phyloP scores from a whole-genome alignment of 345 rosid species.

The Eucalyptus curtisii region DNA sequence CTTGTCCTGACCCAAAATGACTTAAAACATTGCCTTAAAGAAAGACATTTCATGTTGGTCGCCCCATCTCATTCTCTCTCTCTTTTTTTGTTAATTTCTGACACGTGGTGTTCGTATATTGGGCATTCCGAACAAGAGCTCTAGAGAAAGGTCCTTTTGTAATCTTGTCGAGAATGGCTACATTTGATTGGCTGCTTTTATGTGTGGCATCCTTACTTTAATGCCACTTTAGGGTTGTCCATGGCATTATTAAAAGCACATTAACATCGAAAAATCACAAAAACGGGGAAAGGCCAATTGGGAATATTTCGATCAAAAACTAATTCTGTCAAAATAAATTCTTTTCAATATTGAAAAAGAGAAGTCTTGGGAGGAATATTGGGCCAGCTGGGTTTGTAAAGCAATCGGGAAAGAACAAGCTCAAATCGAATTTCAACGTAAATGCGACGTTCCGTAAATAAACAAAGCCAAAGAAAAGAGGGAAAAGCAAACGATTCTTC shows the following conservation, averaged over 20 bases:
- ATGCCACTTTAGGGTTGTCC: not conserved
- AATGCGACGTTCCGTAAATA: not conserved
- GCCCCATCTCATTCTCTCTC: not conserved
- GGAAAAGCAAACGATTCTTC: not conserved
- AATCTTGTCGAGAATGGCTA: not conserved
- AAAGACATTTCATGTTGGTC: not conserved
- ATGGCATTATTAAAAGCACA: not conserved
- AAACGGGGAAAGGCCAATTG: not conserved
- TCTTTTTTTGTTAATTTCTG: not conserved
- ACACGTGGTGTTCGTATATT: not conserved
- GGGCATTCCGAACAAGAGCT: not conserved
- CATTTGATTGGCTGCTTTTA: not conserved
- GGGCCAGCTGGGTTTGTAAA: not conserved
- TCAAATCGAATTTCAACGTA: not conserved
- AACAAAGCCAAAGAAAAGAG: not conserved
- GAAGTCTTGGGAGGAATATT: not conserved
- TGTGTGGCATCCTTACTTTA: not conserved
- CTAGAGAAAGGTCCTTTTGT: not conserved
- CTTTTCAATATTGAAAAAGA: not conserved
- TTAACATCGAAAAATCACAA: not conserved
- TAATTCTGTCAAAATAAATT: not conserved
- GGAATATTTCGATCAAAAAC: not conserved
- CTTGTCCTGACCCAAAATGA: not conserved
- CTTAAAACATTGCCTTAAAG: not conserved
- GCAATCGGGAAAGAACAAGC: not conserved